Evolutionary conservation across 2,329 filamentous ascomycete genomes (phyloP).

Genomic region (Colletotrichum melonis): DNA sequence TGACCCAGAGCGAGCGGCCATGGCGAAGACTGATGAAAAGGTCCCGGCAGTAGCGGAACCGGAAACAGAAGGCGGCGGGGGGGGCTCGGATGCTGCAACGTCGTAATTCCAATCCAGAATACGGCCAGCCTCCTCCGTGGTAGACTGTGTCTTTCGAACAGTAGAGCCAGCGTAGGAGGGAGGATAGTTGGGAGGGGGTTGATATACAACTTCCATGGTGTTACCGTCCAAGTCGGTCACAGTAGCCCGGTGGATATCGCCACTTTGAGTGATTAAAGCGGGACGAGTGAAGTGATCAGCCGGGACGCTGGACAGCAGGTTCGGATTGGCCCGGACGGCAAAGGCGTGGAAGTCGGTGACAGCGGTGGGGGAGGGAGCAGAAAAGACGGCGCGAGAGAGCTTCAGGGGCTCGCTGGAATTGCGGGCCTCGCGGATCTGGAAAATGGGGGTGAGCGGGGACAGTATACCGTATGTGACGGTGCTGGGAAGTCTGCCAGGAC

Average conservation of each 20-base stretch:
- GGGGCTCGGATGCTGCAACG: slow-evolving; percentile 45
- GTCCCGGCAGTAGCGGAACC: background rate
- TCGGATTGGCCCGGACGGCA: slow-evolving; percentile 71
- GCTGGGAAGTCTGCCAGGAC: slow-evolving; percentile 30
- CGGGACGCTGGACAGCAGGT: slow-evolving; percentile 52
- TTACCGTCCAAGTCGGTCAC: slow-evolving; percentile 87
- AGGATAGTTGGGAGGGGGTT: slow-evolving; percentile 47
- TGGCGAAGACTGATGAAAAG: slow-evolving; percentile 32
- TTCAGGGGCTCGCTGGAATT: slow-evolving; percentile 52
- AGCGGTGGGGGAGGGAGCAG: slow-evolving; percentile 71
- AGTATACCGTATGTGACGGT: slow-evolving; percentile 57
- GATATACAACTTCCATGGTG: slow-evolving; percentile 81
- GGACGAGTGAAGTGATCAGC: slow-evolving; percentile 51
- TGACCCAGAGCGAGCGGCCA: slow-evolving; percentile 38
- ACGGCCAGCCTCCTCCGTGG: slow-evolving; percentile 52
- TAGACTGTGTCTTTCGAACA: slow-evolving; percentile 49
- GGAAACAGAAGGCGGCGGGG: slow-evolving; percentile 1
- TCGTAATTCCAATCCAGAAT: slow-evolving; percentile 64
- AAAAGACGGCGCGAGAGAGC: slow-evolving; percentile 70
- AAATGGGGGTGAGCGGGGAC: slow-evolving; percentile 49
- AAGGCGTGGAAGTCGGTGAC: slow-evolving; percentile 79
- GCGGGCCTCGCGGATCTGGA: slow-evolving; percentile 57
- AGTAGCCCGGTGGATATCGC: slow-evolving; percentile 58
- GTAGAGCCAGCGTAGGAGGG: slow-evolving; percentile 48
- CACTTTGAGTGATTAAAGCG: slow-evolving; percentile 46